A percentile compares a stretch with the other conserved stretches of the same genome.
Conservation (phyloP, 1,139 yeast genomes). For the Meyerozyma guilliermondii region DNA sequence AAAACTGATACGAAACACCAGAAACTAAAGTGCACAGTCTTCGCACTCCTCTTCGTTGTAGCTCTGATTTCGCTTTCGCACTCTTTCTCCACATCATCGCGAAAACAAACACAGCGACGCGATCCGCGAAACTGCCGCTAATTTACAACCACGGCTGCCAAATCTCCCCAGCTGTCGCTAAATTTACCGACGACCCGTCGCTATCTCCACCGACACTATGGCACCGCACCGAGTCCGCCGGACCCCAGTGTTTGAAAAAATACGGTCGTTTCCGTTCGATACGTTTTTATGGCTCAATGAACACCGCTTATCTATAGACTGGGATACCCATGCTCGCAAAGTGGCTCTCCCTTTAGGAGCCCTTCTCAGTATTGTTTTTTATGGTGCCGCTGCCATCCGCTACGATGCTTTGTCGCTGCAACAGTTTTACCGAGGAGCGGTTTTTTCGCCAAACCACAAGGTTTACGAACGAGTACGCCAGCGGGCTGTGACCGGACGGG, state of each 20-base stretch:
- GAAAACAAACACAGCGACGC: neutral
- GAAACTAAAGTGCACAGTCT: no score
- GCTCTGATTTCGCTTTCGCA: no score
- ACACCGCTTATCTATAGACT: constrained; percentile 49
- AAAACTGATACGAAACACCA: neutral
- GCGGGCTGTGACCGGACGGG: constrained; percentile 7
- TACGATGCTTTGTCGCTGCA: constrained; percentile 20
- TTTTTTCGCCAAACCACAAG: constrained; percentile 26
- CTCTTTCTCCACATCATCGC: neutral
- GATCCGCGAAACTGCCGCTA: neutral
- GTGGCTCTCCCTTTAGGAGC: constrained; percentile 46
- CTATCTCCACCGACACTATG: neutral
- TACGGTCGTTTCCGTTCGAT: constrained; percentile 56
- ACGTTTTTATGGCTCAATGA: constrained; percentile 50
- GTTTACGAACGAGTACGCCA: constrained; percentile 29
- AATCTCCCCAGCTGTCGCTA: neutral
- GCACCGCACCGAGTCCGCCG: constrained; percentile 6
- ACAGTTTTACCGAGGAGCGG: constrained; percentile 16
- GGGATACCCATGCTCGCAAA: constrained; percentile 52
- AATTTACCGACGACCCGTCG: neutral
- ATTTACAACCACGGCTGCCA: neutral
- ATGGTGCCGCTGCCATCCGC: constrained; percentile 16
- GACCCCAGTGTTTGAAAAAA: constrained; percentile 30
- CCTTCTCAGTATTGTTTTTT: constrained; percentile 18
- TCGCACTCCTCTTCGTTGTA: no score